Conservation (phyloP, 2,329 filamentous ascomycete genomes). For the Aspergillus ibericus region DNA sequence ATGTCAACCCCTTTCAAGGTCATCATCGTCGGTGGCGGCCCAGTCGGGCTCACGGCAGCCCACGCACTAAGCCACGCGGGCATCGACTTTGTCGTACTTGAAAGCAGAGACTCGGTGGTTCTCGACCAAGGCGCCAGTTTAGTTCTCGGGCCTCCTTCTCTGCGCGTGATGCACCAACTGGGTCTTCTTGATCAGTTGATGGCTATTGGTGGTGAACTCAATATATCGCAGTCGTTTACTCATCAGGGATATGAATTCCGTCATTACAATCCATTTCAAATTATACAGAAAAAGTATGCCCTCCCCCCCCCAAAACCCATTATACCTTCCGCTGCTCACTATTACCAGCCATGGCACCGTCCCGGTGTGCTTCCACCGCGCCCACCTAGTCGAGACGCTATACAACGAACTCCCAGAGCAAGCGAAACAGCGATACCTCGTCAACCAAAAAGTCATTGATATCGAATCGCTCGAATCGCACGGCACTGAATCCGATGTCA, state of each 20-base stretch:
- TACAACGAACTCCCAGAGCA: constrained; percentile 14
- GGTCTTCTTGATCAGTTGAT: neutral
- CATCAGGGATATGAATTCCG: neutral
- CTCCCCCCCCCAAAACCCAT: neutral
- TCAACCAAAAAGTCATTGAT: neutral
- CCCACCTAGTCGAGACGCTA: constrained; percentile 10
- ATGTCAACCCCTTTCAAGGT: constrained; percentile 21
- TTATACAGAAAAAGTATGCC: constrained; percentile 3
- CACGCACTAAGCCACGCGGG: constrained; percentile 20
- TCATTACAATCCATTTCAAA: neutral
- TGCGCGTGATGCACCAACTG: constrained; percentile 13
- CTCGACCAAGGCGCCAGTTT: constrained; percentile 31
- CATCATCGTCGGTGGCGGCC: constrained; percentile 20
- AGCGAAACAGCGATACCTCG: neutral
- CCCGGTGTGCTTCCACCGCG: constrained; percentile 15
- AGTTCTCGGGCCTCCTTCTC: constrained; percentile 25
- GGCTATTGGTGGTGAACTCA: neutral
- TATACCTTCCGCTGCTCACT: neutral
- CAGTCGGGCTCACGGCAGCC: constrained; percentile 19
- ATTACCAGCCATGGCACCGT: constrained; percentile 12
- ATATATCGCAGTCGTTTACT: neutral
- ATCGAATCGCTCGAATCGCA: too few species aligned
- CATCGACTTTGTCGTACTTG: constrained; percentile 39
- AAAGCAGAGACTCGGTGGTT: constrained; percentile 26
- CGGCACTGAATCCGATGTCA: too few species aligned